These are phyloP conservation scores for Handroanthus guayacan DNA, from an alignment of 257 asterid genomes.

Conservation along the genomic window DNA sequence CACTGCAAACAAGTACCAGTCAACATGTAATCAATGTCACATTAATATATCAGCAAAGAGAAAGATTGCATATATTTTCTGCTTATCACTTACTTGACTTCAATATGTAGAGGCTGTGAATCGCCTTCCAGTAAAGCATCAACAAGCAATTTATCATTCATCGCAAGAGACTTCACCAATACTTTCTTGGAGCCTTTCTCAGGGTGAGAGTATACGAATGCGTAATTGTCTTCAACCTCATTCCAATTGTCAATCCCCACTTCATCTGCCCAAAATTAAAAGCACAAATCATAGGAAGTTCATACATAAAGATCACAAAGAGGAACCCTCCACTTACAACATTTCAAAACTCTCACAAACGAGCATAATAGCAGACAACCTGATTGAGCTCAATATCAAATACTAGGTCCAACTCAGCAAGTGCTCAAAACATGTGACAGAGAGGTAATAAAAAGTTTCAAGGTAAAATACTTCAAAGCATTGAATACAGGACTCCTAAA, in stretches of 20 bases:
- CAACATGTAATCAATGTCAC: not conserved
- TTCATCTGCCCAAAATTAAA: conserved; percentile 48
- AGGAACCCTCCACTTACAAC: not conserved
- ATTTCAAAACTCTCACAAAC: not conserved
- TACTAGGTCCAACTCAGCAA: not conserved
- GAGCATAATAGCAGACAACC: not conserved
- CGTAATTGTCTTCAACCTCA: conserved; percentile 65
- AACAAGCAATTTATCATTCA: conserved; percentile 70
- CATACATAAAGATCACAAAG: not conserved
- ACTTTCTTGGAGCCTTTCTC: conserved; percentile 66
- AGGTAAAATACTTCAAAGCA: not conserved
- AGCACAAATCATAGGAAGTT: not conserved
- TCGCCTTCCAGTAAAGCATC: conserved; percentile 76
- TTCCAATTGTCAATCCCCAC: conserved; percentile 76
- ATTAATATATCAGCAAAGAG: not conserved
- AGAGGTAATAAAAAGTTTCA: not conserved
- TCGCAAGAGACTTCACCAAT: conserved; percentile 68
- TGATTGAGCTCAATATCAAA: not conserved
- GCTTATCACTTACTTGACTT: conserved; percentile 44
- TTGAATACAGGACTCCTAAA: not conserved
- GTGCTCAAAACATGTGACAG: not conserved
- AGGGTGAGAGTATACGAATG: conserved; percentile 70
- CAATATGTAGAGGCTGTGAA: conserved; percentile 57
- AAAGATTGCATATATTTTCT: not conserved
- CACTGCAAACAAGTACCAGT: conserved; percentile 36